Evolutionary conservation across 805 yeast genomes (phyloP), one percentile per base, ranked within the genome.

Genomic region (Barnettozyma wickerhamii): DNA sequence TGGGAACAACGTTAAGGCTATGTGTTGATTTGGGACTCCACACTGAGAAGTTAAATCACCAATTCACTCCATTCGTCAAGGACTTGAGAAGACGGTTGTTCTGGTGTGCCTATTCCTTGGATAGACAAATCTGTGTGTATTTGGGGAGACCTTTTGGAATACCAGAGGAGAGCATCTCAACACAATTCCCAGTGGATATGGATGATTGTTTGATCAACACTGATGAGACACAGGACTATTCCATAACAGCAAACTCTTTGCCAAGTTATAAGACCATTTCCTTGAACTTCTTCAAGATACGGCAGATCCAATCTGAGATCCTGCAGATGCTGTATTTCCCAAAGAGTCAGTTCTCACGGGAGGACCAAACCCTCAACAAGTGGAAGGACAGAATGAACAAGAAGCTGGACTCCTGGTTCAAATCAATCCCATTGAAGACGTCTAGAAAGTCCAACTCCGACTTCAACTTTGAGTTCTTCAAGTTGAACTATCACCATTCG

Each of bases 71-170:
- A 0, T 79, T 74, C 51, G 65, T 74, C 0, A 63, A 74, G 24
- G 97, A 89, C 55, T 62, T 83, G 60, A 68, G 95, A 43, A 69
- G 95, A 50, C 63, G 95, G 33, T 58, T 86, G 20, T 89, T 90
- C 53, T 89, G 97, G 97, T 84, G 95, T 58, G 79, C 91, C 2
- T 89, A 89, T 58, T 75, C 90, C 1, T 62, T 90, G 41, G 97
- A 89, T 59, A 64, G 96, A 19, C 95, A 88, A 57, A 79, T 87
- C 9, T 84, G 95, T 57, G 80, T 89, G 33, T 88, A 88, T 56
- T 66, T 89, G 37, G 95, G 95, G 1, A 71, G 96, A 29, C 96
- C 96, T 0, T 81, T 84, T 49, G 93, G 95, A 1, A 82, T 89
- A 1, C 93, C 95, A 0, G 96, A 89, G 50, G 89, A 83, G 48